phyloP scores from a whole-genome alignment of 2,329 filamentous ascomycete species.

The Xylariaceae sp. region DNA sequence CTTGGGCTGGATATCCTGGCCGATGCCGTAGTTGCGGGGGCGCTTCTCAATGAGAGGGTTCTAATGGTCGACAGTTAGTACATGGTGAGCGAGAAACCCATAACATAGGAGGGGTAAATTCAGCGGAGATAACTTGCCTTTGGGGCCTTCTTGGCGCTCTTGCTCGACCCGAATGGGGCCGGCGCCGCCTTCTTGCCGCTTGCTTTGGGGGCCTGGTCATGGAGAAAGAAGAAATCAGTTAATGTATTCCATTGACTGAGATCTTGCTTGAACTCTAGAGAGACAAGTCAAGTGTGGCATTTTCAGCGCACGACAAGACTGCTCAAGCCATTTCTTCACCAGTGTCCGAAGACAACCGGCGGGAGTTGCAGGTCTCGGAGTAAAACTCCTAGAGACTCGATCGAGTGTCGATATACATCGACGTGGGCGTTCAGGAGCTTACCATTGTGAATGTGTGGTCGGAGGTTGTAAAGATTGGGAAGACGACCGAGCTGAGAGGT shows the following conservation, averaged over 20 bases:
- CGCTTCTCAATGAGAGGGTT: constrained; percentile 99
- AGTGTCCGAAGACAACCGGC: constrained; percentile 39
- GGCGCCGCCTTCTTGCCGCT: constrained; percentile 95
- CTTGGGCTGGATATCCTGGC: constrained; percentile 95
- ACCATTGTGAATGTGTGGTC: constrained; percentile 54
- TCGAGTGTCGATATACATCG: constrained; percentile 28
- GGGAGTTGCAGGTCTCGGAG: constrained; percentile 36
- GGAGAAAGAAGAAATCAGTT: constrained; percentile 99
- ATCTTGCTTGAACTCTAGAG: constrained; percentile 93
- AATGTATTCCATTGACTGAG: constrained; percentile 67
- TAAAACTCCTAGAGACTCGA: constrained; percentile 30
- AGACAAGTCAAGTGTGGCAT: constrained; percentile 53
- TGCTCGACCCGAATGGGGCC: constrained; percentile 92
- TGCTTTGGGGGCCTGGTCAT: constrained; percentile 98
- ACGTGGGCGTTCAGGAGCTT: constrained; percentile 42
- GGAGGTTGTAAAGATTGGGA: constrained; percentile 44
- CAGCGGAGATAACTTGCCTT: constrained; percentile 65
- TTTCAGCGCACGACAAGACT: constrained; percentile 42
- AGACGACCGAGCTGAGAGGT: constrained; percentile 34
- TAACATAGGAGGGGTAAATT: background rate
- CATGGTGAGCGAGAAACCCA: background rate
- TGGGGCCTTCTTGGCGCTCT: constrained; percentile 85
- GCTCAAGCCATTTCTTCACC: constrained; percentile 66
- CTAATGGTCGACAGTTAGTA: constrained; percentile 42
- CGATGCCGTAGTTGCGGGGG: constrained; percentile 94